phyloP scores from a whole-genome alignment of 2,329 filamentous ascomycete species.

The Penicillium digitatum region DNA sequence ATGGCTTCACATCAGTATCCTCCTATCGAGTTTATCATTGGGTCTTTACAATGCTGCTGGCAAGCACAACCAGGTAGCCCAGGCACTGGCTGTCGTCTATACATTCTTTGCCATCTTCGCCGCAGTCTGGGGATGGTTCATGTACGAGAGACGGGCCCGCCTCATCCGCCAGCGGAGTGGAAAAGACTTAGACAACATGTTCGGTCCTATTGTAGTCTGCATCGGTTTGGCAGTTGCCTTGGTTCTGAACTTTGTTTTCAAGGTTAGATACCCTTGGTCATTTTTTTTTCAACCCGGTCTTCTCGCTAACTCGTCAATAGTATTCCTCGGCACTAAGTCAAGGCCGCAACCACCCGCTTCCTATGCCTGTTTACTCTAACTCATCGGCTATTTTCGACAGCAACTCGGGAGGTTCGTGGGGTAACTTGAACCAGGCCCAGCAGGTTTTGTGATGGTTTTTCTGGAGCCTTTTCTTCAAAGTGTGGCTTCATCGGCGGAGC shows the following conservation, averaged over 20 bases:
- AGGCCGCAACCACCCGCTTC: slow-evolving; percentile 14
- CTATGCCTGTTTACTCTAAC: slow-evolving; percentile 13
- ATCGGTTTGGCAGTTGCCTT: slow-evolving; percentile 72
- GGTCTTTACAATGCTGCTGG: slow-evolving; percentile 86
- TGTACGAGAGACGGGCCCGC: slow-evolving; percentile 69
- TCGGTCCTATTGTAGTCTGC: slow-evolving; percentile 81
- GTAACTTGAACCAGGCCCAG: slow-evolving; percentile 21
- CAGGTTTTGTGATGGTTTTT: slow-evolving; percentile 15
- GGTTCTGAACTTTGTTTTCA: slow-evolving; percentile 82
- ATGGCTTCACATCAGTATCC: slow-evolving; percentile 91
- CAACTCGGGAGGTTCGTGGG: slow-evolving; percentile 4
- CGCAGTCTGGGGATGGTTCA: slow-evolving; percentile 79
- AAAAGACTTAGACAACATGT: slow-evolving; percentile 85
- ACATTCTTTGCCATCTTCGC: slow-evolving; percentile 77
- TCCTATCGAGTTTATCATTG: slow-evolving; percentile 78
- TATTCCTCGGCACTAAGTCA: slow-evolving; percentile 31
- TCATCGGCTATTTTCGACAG: slow-evolving; percentile 6
- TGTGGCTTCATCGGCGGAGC: not conserved
- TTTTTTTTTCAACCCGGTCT: not conserved
- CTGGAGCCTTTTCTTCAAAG: not conserved
- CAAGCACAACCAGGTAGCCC: slow-evolving; percentile 66
- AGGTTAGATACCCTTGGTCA: slow-evolving; percentile 41
- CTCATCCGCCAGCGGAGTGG: slow-evolving; percentile 84
- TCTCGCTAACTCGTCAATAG: slow-evolving; percentile 22
- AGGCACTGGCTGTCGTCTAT: slow-evolving; percentile 76